These are phyloP conservation scores for Boletus sp. DNA, from an alignment of 768 basidiomycete species.

Conservation along the genomic window DNA sequence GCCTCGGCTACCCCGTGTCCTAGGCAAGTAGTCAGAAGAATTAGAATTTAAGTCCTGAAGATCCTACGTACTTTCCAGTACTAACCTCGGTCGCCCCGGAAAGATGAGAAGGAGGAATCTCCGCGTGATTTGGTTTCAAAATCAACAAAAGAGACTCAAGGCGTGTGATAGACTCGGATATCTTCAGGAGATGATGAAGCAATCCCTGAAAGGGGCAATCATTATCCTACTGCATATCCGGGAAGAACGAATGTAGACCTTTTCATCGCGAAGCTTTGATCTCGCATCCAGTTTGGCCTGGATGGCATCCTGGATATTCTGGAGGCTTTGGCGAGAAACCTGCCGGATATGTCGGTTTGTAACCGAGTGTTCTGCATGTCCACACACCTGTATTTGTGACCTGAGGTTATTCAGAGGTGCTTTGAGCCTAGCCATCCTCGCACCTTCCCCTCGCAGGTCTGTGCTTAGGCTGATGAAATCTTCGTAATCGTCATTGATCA, in stretches of 20 bases:
- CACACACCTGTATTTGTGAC: constrained; percentile 59
- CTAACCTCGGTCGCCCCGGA: constrained; percentile 26
- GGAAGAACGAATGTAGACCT: constrained; percentile 39
- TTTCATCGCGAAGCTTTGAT: constrained; percentile 78
- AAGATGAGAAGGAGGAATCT: constrained; percentile 30
- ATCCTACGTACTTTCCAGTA: constrained; percentile 34
- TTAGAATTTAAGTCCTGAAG: background rate
- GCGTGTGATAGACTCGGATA: constrained; percentile 87
- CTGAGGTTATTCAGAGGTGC: constrained; percentile 63
- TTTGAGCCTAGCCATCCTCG: constrained; percentile 63
- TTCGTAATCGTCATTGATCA: constrained; percentile 98
- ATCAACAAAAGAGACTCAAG: constrained; percentile 81
- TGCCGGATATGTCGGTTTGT: constrained; percentile 1
- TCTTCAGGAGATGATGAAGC: constrained; percentile 82
- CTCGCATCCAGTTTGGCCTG: constrained; percentile 76
- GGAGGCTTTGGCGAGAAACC: constrained; percentile 64
- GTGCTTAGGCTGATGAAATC: constrained; percentile 96
- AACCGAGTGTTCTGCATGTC: background rate
- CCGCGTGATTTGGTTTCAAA: constrained; percentile 42
- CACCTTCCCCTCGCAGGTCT: constrained; percentile 82
- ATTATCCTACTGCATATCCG: background rate
- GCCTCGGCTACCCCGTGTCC: constrained; percentile 59
- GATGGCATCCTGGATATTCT: constrained; percentile 66
- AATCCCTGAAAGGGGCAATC: constrained; percentile 51
- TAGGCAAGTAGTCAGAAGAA: constrained; percentile 26